These are phyloP conservation scores for Millerozyma miso DNA, from an alignment of 805 yeast genomes.

Conservation along the genomic window DNA sequence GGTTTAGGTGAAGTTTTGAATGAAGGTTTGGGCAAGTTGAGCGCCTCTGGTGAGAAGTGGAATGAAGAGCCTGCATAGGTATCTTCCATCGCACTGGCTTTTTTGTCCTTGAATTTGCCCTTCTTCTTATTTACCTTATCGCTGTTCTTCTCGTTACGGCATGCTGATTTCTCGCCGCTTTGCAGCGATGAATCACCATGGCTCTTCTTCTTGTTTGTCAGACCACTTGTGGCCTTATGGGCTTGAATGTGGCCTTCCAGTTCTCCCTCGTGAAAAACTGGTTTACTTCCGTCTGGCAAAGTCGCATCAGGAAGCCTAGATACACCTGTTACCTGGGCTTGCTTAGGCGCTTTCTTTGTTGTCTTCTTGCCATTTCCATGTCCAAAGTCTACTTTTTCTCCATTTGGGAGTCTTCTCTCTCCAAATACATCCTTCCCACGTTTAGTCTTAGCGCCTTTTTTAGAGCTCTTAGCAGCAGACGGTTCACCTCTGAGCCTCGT, in stretches of 20 bases:
- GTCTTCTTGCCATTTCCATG: slow-evolving; percentile 6
- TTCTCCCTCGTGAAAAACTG: slow-evolving; percentile 18
- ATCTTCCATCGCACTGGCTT: slow-evolving; percentile 17
- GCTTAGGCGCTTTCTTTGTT: slow-evolving; percentile 1
- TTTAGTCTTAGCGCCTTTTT: slow-evolving; percentile 4
- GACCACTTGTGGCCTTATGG: neutral
- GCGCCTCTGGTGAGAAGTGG: slow-evolving; percentile 53
- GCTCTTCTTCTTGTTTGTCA: slow-evolving; percentile 4
- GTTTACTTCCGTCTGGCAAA: slow-evolving; percentile 29
- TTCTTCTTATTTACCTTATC: too few relatives aligned
- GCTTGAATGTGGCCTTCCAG: slow-evolving; percentile 3
- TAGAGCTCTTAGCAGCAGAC: slow-evolving; percentile 1
- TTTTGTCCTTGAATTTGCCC: slow-evolving; percentile 13
- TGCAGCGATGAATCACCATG: slow-evolving; percentile 16
- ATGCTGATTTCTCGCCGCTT: slow-evolving; percentile 23
- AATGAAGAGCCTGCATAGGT: slow-evolving; percentile 56
- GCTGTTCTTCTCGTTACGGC: slow-evolving; percentile 5
- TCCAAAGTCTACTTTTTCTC: slow-evolving; percentile 29
- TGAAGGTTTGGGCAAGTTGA: slow-evolving; percentile 53
- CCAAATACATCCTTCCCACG: slow-evolving; percentile 7
- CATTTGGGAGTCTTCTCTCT: slow-evolving; percentile 25
- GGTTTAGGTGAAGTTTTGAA: slow-evolving; percentile 31
- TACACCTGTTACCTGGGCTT: neutral
- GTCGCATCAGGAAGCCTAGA: slow-evolving; percentile 8
- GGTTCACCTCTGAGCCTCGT: slow-evolving; percentile 7